phyloP scores from a whole-genome alignment of 495 filamentous ascomycete genomes.

The Penicillium angulare region DNA sequence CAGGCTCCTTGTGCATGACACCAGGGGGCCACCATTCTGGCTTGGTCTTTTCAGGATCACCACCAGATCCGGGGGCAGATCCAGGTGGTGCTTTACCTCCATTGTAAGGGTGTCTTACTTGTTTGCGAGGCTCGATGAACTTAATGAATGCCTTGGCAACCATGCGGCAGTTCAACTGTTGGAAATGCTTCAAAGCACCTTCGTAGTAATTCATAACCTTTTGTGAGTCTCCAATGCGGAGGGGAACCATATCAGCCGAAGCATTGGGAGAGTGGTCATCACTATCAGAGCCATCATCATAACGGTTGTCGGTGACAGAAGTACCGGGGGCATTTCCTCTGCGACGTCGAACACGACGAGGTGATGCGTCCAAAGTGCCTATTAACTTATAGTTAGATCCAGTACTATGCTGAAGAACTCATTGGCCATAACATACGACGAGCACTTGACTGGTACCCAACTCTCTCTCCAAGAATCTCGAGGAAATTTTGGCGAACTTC shows the following conservation, averaged over 20 bases:
- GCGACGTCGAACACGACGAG: conserved; percentile 36
- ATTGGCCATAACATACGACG: conserved; percentile 25
- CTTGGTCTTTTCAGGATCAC: conserved; percentile 54
- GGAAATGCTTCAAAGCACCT: conserved; percentile 60
- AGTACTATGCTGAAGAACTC: not conserved
- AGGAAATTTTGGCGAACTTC: conserved; percentile 40
- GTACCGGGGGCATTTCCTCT: conserved; percentile 22
- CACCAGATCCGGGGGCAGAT: conserved; percentile 35
- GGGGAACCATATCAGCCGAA: conserved; percentile 34
- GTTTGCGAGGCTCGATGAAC: conserved; percentile 80
- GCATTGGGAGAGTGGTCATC: conserved; percentile 23
- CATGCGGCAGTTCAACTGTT: conserved; percentile 67
- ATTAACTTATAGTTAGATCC: not conserved
- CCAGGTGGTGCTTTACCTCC: conserved; percentile 45
- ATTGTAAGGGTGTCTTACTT: conserved; percentile 64
- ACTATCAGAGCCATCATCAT: conserved; percentile 28
- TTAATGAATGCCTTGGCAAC: conserved; percentile 81
- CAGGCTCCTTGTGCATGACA: conserved; percentile 74
- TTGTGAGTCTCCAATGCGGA: conserved; percentile 38
- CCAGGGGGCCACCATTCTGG: conserved; percentile 81
- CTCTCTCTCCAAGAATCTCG: conserved; percentile 33
- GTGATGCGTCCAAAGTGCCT: conserved; percentile 22
- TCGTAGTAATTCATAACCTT: conserved; percentile 40
- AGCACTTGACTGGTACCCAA: conserved; percentile 28
- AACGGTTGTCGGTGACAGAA: conserved; percentile 15